These are phyloP conservation scores for Alternaria infectoria DNA, from an alignment of 2,329 filamentous ascomycete genomes.

Conservation along the genomic window DNA sequence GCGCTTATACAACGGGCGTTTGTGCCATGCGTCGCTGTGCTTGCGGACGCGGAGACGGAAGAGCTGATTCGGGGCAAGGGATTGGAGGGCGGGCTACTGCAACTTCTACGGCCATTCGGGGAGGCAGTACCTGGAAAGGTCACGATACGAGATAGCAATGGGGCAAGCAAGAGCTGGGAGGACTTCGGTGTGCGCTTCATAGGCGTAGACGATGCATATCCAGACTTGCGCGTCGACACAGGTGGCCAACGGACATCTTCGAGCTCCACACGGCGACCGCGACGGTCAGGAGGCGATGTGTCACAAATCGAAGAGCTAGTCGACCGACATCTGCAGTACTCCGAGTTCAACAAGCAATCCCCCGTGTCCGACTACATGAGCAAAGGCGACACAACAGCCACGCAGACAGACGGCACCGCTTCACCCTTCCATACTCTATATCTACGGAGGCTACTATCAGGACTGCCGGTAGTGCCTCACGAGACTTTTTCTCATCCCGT, in stretches of 20 bases:
- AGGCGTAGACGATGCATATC: slow-evolving; percentile 65
- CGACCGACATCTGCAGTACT: slow-evolving; percentile 77
- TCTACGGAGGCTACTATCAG: slow-evolving; percentile 80
- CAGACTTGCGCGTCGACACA: slow-evolving; percentile 44
- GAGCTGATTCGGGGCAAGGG: slow-evolving; percentile 82
- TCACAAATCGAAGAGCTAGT: slow-evolving; percentile 80
- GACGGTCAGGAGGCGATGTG: slow-evolving; percentile 60
- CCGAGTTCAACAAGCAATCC: slow-evolving; percentile 61
- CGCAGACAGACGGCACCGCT: slow-evolving; percentile 45
- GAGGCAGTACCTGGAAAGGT: slow-evolving; percentile 88
- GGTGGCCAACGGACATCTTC: slow-evolving; percentile 31
- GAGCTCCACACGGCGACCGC: slow-evolving; percentile 40
- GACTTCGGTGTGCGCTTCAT: slow-evolving; percentile 91
- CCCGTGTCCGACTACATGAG: slow-evolving; percentile 53
- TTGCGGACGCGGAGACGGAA: slow-evolving; percentile 86
- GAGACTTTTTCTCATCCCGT: slow-evolving; percentile 96
- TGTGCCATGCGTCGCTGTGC: slow-evolving; percentile 85
- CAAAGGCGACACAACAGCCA: slow-evolving; percentile 24
- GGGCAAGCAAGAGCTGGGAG: slow-evolving; percentile 80
- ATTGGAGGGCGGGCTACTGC: slow-evolving; percentile 79
- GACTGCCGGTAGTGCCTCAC: slow-evolving; percentile 77
- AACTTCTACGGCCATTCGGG: slow-evolving; percentile 88
- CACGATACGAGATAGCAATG: slow-evolving; percentile 86
- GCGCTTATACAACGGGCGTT: slow-evolving; percentile 81
- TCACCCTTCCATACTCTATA: slow-evolving; percentile 88